Percentiles rank a stretch among this genome's conserved stretches.
Conservation (phyloP, 768 basidiomycete species). For the Suillus subluteus region DNA sequence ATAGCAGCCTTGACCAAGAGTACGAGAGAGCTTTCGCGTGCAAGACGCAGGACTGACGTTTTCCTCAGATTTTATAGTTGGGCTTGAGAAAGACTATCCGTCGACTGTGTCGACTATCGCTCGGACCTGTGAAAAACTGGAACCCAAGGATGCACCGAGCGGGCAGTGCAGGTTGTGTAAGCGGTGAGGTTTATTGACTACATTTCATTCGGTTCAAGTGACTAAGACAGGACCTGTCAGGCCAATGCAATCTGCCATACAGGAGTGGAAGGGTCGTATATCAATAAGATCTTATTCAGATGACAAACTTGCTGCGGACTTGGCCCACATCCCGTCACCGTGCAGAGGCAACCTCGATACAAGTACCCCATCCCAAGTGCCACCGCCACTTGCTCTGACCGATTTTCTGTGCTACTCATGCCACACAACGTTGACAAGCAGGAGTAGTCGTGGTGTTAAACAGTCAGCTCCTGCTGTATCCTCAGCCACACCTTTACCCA, state of each 20-base stretch:
- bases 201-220: neutral
- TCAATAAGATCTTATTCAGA: constrained; percentile 60
- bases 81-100: constrained; percentile 81
- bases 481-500: constrained; percentile 21
- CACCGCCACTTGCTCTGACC: constrained; percentile 33
- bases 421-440: constrained; percentile 61
- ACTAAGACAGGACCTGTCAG: constrained; percentile 37
- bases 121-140: constrained; percentile 77
- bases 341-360: neutral
- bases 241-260: constrained; percentile 63
- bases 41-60: constrained; percentile 4
- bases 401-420: constrained; percentile 64
- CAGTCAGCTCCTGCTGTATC: constrained; percentile 17
- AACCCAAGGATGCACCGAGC: constrained; percentile 59
- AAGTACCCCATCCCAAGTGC: neutral
- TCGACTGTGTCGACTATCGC: constrained; percentile 86
- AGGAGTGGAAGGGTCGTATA: constrained; percentile 75
- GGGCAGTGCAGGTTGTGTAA: constrained; percentile 65
- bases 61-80: constrained; percentile 71
- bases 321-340: constrained; percentile 13
- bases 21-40: constrained; percentile 27
- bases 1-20: constrained; percentile 74
- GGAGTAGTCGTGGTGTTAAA: constrained; percentile 47
- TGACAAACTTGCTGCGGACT: constrained; percentile 21
- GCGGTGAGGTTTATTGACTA: constrained; percentile 44